Evolutionary conservation across 2,329 filamentous ascomycete genomes (phyloP).

Genomic region (Colletotrichum tabaci): DNA sequence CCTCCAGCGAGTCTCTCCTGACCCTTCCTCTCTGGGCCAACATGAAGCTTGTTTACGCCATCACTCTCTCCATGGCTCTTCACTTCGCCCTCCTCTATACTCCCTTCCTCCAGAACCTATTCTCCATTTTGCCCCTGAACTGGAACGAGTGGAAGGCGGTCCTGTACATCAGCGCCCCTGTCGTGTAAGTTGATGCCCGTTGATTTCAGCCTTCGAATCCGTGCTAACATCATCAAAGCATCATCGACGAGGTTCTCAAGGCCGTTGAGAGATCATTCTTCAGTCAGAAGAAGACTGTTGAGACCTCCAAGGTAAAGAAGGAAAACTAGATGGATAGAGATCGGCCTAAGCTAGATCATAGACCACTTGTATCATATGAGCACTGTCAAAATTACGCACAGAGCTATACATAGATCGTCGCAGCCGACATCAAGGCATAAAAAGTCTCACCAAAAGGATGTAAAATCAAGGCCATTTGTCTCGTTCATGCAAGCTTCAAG

Average conservation of each 20-base stretch:
- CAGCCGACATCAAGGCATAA: constrained; percentile 24
- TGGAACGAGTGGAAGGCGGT: constrained; percentile 94
- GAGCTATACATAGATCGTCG: constrained; percentile 35
- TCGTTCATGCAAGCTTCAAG: constrained; percentile 37
- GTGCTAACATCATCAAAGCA: constrained; percentile 57
- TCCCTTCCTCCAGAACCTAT: constrained; percentile 88
- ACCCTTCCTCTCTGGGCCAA: constrained; percentile 98
- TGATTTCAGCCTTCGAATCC: not conserved
- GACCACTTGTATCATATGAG: constrained; percentile 49
- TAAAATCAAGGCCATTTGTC: constrained; percentile 37
- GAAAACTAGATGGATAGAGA: constrained; percentile 58
- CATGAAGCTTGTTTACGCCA: constrained; percentile 98
- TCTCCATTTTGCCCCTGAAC: constrained; percentile 91
- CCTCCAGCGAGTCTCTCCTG: constrained; percentile 92
- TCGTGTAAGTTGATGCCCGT: constrained; percentile 78
- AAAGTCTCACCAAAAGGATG: constrained; percentile 3
- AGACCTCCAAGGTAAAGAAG: constrained; percentile 66
- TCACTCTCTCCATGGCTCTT: constrained; percentile 90
- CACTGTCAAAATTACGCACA: constrained; percentile 40
- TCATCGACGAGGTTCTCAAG: constrained; percentile 90
- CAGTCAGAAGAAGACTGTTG: constrained; percentile 63
- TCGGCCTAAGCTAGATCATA: constrained; percentile 48
- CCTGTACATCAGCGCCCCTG: constrained; percentile 87
- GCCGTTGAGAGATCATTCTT: constrained; percentile 79
- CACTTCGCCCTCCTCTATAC: constrained; percentile 96